Conservation (phyloP, 2,329 filamentous ascomycete genomes). For the Ascochyta lentis region DNA sequence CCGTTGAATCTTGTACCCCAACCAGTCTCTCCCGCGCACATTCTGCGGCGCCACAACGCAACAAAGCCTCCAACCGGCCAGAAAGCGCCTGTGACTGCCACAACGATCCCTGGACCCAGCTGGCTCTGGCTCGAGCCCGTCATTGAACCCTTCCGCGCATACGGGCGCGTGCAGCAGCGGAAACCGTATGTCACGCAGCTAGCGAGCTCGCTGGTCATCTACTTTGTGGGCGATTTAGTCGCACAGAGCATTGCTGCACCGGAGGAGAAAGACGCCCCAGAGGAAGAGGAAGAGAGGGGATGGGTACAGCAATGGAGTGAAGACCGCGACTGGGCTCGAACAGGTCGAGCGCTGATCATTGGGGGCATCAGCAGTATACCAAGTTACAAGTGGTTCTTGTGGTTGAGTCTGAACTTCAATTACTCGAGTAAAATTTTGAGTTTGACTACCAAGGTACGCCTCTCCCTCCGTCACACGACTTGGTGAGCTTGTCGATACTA, state of each 20-base stretch:
- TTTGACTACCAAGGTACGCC: conserved; percentile 67
- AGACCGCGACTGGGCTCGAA: conserved; percentile 60
- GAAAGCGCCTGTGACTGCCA: conserved; percentile 23
- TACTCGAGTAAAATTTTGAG: conserved; percentile 75
- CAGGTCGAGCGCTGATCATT: conserved; percentile 74
- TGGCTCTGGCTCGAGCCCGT: conserved; percentile 57
- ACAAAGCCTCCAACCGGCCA: conserved; percentile 30
- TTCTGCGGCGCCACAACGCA: conserved; percentile 26
- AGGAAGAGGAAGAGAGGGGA: conserved; percentile 30
- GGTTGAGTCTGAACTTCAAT: conserved; percentile 82
- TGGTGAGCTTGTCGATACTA: conserved; percentile 2
- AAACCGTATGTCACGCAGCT: conserved; percentile 83
- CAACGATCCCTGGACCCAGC: conserved; percentile 52
- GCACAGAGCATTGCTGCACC: conserved; percentile 69
- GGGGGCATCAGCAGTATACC: conserved; percentile 78
- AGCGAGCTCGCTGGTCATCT: conserved; percentile 76
- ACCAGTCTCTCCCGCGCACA: conserved; percentile 17
- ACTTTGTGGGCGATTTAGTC: conserved; percentile 76
- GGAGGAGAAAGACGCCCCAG: conserved; percentile 21
- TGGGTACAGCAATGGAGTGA: conserved; percentile 53
- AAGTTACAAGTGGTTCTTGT: conserved; percentile 83
- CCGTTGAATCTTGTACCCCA: conserved; percentile 2
- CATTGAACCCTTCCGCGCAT: conserved; percentile 59
- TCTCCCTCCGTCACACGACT: not conserved
- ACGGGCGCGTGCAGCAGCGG: conserved; percentile 72